These are phyloP conservation scores for Pseudonectria foliicola DNA, from an alignment of 2,329 filamentous ascomycete genomes.

Conservation along the genomic window DNA sequence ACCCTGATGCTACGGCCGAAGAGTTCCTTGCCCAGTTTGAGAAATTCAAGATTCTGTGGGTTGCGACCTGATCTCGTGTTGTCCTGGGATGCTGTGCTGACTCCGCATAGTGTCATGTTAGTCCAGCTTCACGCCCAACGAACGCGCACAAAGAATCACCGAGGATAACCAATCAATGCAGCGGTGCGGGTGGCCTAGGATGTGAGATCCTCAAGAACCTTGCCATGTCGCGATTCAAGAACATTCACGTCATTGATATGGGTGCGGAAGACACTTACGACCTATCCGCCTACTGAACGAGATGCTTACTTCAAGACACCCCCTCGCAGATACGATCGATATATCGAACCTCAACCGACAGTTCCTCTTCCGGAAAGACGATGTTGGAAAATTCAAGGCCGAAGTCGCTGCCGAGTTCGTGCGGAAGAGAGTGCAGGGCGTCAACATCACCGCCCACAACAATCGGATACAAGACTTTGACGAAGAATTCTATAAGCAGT, in stretches of 20 bases:
- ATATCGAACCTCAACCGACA: slow-evolving; percentile 97
- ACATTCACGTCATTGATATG: slow-evolving; percentile 99
- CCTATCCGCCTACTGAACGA: not conserved
- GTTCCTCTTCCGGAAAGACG: slow-evolving; percentile 85
- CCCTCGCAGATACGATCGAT: slow-evolving; percentile 77
- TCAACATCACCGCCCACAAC: slow-evolving; percentile 90
- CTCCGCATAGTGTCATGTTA: slow-evolving; percentile 41
- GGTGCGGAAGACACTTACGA: slow-evolving; percentile 41
- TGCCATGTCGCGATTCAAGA: slow-evolving; percentile 88
- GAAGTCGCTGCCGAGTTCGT: slow-evolving; percentile 90
- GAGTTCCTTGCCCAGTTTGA: slow-evolving; percentile 53
- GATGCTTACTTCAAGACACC: slow-evolving; percentile 7
- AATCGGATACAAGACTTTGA: slow-evolving; percentile 96
- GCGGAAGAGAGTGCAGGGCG: slow-evolving; percentile 78
- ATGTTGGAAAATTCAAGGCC: slow-evolving; percentile 91
- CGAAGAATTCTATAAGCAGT: slow-evolving; percentile 94
- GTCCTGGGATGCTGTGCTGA: slow-evolving; percentile 9
- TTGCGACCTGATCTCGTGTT: slow-evolving; percentile 5
- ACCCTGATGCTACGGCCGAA: slow-evolving; percentile 49
- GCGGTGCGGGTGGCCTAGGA: slow-evolving; percentile 86
- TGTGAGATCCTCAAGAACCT: slow-evolving; percentile 97
- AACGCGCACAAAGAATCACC: slow-evolving; percentile 2
- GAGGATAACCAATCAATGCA: slow-evolving; percentile 30
- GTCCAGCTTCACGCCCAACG: slow-evolving; percentile 19
- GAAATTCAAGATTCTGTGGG: slow-evolving; percentile 68